phyloP scores from a whole-genome alignment of 2,329 filamentous ascomycete genomes.

The Fusarium keratoplasticum region DNA sequence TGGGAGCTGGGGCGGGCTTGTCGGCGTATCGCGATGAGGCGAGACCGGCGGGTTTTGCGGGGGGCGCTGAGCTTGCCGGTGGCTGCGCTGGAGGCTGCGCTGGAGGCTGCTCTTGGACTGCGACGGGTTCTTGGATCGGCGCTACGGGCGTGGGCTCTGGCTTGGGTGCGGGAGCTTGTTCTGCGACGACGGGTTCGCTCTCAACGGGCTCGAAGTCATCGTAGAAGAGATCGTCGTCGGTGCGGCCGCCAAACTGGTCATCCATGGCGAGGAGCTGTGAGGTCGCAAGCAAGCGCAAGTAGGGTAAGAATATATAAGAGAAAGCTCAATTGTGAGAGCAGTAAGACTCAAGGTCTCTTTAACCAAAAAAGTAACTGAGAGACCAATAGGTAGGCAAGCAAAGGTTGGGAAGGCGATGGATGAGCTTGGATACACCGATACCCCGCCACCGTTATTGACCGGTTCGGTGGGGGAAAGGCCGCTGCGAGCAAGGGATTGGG shows the following conservation, averaged over 20 bases:
- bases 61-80: constrained; percentile 26
- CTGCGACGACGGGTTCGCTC: constrained; percentile 47
- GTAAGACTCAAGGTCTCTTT: background rate
- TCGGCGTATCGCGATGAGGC: constrained; percentile 50
- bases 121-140: constrained; percentile 23
- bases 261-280: constrained; percentile 58
- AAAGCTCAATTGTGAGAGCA: background rate
- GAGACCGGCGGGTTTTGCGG: constrained; percentile 40
- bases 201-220: constrained; percentile 71
- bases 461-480: constrained; percentile 8
- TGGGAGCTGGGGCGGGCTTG: constrained; percentile 38
- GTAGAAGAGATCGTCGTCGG: constrained; percentile 72
- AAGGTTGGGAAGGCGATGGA: constrained; percentile 3
- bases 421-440: constrained; percentile 26
- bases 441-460: constrained; percentile 34
- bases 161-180: constrained; percentile 29
- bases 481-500: constrained; percentile 8
- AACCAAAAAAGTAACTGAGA: background rate
- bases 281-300: background rate
- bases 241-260: constrained; percentile 70
- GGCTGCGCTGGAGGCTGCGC: constrained; percentile 15
- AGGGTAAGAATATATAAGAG: background rate
- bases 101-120: constrained; percentile 13
- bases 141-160: constrained; percentile 23
- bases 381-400: background rate